A percentile compares a stretch with the other conserved stretches of the same genome.
Conservation (phyloP, 2,329 filamentous ascomycete genomes). For the Ceratocystis cubensis region DNA sequence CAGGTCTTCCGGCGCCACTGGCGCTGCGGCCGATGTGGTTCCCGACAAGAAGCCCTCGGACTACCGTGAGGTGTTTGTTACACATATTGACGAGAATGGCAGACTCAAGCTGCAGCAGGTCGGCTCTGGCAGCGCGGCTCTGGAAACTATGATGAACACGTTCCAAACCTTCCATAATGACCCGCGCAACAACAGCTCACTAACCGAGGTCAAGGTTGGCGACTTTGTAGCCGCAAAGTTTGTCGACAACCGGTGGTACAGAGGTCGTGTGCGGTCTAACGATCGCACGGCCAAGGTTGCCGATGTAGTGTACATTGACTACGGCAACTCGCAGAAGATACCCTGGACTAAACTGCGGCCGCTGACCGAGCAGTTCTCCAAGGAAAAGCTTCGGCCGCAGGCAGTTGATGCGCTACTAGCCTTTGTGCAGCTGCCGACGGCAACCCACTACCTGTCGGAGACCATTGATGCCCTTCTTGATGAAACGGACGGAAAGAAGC, state of each 20-base stretch:
- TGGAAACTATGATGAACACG: conserved; percentile 78
- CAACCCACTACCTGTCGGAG: conserved; percentile 71
- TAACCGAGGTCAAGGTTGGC: conserved; percentile 76
- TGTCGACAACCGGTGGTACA: conserved; percentile 88
- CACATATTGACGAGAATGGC: conserved; percentile 71
- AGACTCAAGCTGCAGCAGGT: conserved; percentile 86
- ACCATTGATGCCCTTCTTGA: conserved; percentile 64
- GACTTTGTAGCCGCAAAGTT: conserved; percentile 88
- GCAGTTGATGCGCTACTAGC: conserved; percentile 77
- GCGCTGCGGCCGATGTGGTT: conserved; percentile 41
- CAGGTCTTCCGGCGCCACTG: conserved; percentile 38
- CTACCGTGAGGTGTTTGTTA: conserved; percentile 88
- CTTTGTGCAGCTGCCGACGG: conserved; percentile 75
- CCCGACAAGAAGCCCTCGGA: conserved; percentile 58
- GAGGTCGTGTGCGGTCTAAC: conserved; percentile 78
- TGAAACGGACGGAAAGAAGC: conserved; percentile 57
- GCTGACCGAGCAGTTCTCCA: conserved; percentile 66
- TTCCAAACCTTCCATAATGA: conserved; percentile 87
- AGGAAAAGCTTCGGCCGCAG: conserved; percentile 73
- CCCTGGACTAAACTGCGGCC: conserved; percentile 74
- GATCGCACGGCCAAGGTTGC: conserved; percentile 80
- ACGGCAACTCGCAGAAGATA: conserved; percentile 83
- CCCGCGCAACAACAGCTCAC: conserved; percentile 51
- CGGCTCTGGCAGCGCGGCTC: conserved; percentile 68
- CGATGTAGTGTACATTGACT: conserved; percentile 91